These are phyloP conservation scores for Euphorbia peplus DNA, from an alignment of 345 rosid species.

Conservation along the genomic window DNA sequence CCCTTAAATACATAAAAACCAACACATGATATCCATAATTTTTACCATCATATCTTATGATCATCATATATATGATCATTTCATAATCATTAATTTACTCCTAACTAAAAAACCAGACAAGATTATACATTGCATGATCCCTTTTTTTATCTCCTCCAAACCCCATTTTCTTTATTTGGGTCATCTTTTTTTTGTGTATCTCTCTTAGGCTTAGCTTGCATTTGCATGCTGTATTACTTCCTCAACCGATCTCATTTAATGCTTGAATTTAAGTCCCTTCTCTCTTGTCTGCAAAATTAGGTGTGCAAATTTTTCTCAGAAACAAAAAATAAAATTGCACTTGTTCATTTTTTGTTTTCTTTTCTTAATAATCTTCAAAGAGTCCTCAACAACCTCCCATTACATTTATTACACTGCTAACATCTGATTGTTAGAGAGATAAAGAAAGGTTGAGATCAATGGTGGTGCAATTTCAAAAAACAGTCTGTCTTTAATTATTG, in stretches of 20 bases:
- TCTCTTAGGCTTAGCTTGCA: not conserved
- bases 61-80: not conserved
- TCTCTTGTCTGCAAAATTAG: constrained; percentile 55
- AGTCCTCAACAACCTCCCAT: constrained; percentile 43
- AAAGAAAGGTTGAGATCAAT: constrained; percentile 8
- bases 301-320: constrained; percentile 25
- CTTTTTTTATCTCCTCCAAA: not conserved
- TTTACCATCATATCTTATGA: too few relatives aligned
- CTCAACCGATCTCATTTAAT: constrained; percentile 86
- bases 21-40: not conserved
- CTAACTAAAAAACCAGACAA: constrained; percentile 2
- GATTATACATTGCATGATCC: constrained; percentile 7
- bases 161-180: not conserved
- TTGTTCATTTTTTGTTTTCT: constrained; percentile 8
- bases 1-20: not conserved
- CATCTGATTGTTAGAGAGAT: constrained; percentile 34
- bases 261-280: constrained; percentile 42
- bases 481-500: constrained; percentile 65
- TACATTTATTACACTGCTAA: constrained; percentile 57
- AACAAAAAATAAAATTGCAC: not conserved
- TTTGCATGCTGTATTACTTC: constrained; percentile 20
- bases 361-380: too few relatives aligned
- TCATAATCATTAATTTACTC: not conserved
- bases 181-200: not conserved
- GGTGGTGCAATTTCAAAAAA: constrained; percentile 37